Evolutionary conservation across 345 rosid genomes (phyloP).

Genomic region (Citrus maxima): DNA sequence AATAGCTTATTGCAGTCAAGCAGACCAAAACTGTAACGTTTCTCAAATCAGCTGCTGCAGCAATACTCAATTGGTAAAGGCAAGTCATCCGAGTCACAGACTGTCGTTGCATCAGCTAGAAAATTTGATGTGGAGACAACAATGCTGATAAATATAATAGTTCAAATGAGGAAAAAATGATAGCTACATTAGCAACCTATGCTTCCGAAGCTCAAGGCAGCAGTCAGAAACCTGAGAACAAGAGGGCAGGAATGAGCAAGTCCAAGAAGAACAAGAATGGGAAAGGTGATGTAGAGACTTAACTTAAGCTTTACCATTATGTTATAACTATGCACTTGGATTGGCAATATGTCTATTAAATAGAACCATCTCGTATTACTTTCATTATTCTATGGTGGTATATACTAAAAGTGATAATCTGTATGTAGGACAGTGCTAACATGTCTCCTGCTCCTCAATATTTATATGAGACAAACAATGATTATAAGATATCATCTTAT

Average conservation of each 20-base stretch:
- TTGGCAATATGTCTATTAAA: too few species aligned
- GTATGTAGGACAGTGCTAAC: too few species aligned
- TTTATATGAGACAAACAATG: too few species aligned
- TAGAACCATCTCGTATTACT: too few species aligned
- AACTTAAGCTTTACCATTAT: too few species aligned
- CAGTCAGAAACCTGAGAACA: not conserved
- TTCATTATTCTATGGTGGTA: too few species aligned
- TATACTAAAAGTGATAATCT: too few species aligned
- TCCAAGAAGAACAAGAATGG: not conserved
- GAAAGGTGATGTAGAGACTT: not conserved
- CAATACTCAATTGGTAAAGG: not conserved
- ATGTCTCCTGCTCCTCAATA: too few species aligned
- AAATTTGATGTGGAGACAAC: not conserved
- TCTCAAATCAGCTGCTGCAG: constrained; percentile 6
- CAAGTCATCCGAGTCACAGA: not conserved
- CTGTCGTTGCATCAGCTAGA: not conserved
- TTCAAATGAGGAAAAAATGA: not conserved
- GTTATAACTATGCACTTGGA: too few species aligned
- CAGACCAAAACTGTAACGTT: constrained; percentile 11
- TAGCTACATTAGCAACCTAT: not conserved
- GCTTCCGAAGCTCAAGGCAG: not conserved
- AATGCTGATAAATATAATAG: not conserved
- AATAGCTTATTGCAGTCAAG: constrained; percentile 12
- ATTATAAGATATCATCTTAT: too few species aligned
- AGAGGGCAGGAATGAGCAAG: constrained; percentile 1